Evolutionary conservation across 768 basidiomycete species (phyloP).

Genomic region (Suillus brevipes): DNA sequence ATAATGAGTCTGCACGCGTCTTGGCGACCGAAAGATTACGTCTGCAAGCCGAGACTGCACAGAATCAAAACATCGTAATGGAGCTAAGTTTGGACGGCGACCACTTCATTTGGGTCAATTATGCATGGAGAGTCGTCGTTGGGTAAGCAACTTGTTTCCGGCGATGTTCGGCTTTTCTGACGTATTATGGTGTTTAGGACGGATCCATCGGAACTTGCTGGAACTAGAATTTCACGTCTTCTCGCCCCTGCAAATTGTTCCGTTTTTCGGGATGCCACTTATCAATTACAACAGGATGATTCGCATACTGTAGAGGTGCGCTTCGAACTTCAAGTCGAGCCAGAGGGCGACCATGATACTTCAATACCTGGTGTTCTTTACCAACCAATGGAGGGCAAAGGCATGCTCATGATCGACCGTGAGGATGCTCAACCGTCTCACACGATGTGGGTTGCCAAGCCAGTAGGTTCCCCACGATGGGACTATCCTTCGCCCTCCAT

Average conservation of each 20-base stretch:
- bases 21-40: conserved; percentile 86
- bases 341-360: conserved; percentile 56
- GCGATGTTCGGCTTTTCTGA: conserved; percentile 18
- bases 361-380: conserved; percentile 52
- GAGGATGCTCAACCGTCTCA: conserved; percentile 86
- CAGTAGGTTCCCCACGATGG: conserved; percentile 68
- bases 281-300: conserved; percentile 84
- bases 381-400: conserved; percentile 94
- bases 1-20: conserved; percentile 76
- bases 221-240: conserved; percentile 77
- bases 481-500: conserved; percentile 67
- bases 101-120: conserved; percentile 93
- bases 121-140: conserved; percentile 91
- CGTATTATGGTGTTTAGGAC: conserved; percentile 49
- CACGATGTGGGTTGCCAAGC: conserved; percentile 98
- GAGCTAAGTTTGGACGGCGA: conserved; percentile 94
- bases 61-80: conserved; percentile 94
- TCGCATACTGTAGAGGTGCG: conserved; percentile 91
- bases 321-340: conserved; percentile 81
- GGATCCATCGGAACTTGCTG: conserved; percentile 76
- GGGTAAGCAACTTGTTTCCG: conserved; percentile 52
- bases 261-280: conserved; percentile 85
- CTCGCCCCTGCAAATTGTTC: conserved; percentile 77
- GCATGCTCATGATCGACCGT: conserved; percentile 97
- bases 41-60: conserved; percentile 90